Conservation (phyloP, 176 grass and related monocot genomes). For the Juncus effusus region DNA sequence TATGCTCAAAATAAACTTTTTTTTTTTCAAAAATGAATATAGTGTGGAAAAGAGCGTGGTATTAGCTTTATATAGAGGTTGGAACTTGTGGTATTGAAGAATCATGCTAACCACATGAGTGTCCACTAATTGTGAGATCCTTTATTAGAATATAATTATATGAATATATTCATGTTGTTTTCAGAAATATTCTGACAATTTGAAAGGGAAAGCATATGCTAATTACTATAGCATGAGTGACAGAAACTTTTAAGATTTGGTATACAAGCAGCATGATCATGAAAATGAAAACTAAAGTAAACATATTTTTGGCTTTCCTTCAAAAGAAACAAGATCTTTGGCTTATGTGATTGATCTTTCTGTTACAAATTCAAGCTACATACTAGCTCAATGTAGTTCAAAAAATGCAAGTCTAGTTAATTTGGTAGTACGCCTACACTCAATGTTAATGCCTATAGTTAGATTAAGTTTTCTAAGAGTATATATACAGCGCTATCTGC, state of each 20-base stretch:
- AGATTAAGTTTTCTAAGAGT: not conserved
- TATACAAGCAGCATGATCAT: too few relatives aligned
- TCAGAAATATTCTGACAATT: too few relatives aligned
- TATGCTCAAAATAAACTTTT: not conserved
- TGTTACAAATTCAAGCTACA: too few relatives aligned
- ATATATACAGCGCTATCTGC: not conserved
- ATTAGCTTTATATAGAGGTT: conserved; percentile 14
- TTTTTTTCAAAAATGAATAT: conserved; percentile 19
- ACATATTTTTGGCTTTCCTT: too few relatives aligned
- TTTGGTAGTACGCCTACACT: not conserved
- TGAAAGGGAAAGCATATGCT: too few relatives aligned
- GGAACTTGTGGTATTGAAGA: not conserved
- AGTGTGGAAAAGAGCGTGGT: conserved; percentile 5
- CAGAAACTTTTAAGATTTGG: too few relatives aligned
- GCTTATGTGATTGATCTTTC: too few relatives aligned
- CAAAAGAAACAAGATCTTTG: too few relatives aligned
- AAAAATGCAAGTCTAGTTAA: not conserved
- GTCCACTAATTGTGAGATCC: not conserved
- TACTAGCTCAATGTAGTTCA: not conserved
- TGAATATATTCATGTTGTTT: too few relatives aligned
- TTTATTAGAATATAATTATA: conserved; percentile 4
- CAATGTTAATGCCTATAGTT: not conserved
- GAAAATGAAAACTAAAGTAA: too few relatives aligned
- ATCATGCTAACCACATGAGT: conserved; percentile 2
- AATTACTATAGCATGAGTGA: too few relatives aligned